Base-by-base conservation (phyloP, 495 filamentous ascomycete genomes). In the Rostrohypoxylon terebratum region DNA sequence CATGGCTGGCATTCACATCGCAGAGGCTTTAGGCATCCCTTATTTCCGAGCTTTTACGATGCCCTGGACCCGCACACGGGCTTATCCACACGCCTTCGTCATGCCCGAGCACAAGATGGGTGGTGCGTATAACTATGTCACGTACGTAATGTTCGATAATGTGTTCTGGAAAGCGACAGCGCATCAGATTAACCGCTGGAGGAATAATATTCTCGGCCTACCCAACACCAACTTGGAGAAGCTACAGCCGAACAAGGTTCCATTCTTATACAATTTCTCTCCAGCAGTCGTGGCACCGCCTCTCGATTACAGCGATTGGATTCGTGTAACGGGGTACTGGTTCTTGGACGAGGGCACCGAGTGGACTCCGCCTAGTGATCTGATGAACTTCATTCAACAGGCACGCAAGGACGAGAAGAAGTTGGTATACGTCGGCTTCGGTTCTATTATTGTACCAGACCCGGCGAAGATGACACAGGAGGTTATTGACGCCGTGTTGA, bases 11-110 rank as follows among this genome's bases (percentile, higher is more conserved):
- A 97, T 99, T 47, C 96, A 99, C 78, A 98, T 99, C 68, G 96
- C 96, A n/a, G 96, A 99, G 81, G 94, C 94, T 6, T 86, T 99
- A 4, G 85, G 87, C 34, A 96, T 99, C 57, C 96, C 96, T 5
- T 99, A 99, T 77, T 98, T 98, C 85, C 89, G 96, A 67, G 96
- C 94, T 0, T 99, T 99, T 79, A 96, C 95, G 16, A 99, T 99
- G 96, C 96, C 96, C 13, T 99, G 96, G 96, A 95, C 96, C 0
- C 90, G 94, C 48, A 99, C 96, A 21, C 85, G 96, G 57, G 93
- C 96, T 3, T 99, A 99, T 75, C 96, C 96, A 11, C 96, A 99
- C 82, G 96, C 96, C 5, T 99, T 99, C 82, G 91, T 93, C n/a
- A 94, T 97, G 38, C 93, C 93, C 10, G 92, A 94, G 59, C 89